Conservation (phyloP, 129 eudicot genomes). For the Flaveria bidentis region DNA sequence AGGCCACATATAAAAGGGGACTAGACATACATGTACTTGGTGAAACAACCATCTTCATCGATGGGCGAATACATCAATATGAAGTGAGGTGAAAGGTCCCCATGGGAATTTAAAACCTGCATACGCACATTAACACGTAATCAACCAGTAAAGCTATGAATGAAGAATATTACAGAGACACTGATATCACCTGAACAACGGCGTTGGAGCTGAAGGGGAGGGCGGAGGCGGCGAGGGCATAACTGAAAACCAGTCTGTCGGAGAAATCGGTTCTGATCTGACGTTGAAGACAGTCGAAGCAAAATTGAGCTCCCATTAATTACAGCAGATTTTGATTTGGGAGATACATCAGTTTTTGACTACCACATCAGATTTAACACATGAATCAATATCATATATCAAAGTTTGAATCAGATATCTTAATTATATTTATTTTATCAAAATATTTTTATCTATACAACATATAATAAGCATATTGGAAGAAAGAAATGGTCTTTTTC, state of each 20-base stretch:
- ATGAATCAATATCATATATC: too few relatives aligned
- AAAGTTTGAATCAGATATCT: too few relatives aligned
- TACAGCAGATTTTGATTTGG: too few relatives aligned
- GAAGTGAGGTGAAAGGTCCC: slow-evolving; percentile 44
- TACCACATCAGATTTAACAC: too few relatives aligned
- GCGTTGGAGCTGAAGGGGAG: slow-evolving; percentile 82
- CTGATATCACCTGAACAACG: slow-evolving; percentile 63
- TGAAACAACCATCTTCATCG: slow-evolving; percentile 46
- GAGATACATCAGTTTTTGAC: too few relatives aligned
- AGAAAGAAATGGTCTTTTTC: too few relatives aligned
- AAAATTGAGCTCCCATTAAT: slow-evolving; percentile 38
- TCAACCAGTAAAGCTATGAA: background rate
- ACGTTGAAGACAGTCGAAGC: slow-evolving; percentile 72
- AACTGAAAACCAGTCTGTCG: slow-evolving; percentile 47
- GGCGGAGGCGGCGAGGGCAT: slow-evolving; percentile 60
- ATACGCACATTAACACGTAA: slow-evolving; percentile 20
- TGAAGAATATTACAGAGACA: background rate
- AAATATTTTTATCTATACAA: too few relatives aligned
- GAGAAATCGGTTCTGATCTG: slow-evolving; percentile 69
- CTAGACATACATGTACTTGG: slow-evolving; percentile 57
- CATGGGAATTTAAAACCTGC: slow-evolving; percentile 46
- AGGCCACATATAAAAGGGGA: too few relatives aligned
- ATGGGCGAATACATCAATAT: slow-evolving; percentile 48
- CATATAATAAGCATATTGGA: too few relatives aligned
- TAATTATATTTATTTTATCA: too few relatives aligned